phyloP scores from a whole-genome alignment of 2,329 filamentous ascomycete genomes.

The Exophiala oligosperma region DNA sequence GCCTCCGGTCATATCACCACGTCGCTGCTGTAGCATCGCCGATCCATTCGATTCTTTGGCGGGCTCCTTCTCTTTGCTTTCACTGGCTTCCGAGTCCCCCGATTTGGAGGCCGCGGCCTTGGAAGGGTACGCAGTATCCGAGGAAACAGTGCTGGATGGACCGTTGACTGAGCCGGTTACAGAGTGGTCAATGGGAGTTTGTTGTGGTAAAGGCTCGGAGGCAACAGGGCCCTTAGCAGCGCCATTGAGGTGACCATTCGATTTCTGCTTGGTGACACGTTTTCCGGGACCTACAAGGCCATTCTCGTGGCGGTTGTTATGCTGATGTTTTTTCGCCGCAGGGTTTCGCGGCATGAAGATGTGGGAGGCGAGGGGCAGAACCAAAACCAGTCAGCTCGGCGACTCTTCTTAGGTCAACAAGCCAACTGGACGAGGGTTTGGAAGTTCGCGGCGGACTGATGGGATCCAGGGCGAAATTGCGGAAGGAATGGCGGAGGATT shows the following conservation, averaged over 20 bases:
- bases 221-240: conserved; percentile 45
- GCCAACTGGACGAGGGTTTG: conserved; percentile 28
- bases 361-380: conserved; percentile 9
- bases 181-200: conserved; percentile 7
- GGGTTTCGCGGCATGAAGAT: conserved; percentile 52
- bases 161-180: conserved; percentile 10
- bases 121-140: not conserved
- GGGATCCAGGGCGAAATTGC: conserved; percentile 7
- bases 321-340: conserved; percentile 59
- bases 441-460: conserved; percentile 4
- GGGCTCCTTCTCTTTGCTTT: conserved; percentile 17
- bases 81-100: conserved; percentile 8
- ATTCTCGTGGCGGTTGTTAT: conserved; percentile 81
- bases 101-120: conserved; percentile 1
- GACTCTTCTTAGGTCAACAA: conserved; percentile 30
- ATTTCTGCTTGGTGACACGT: conserved; percentile 62
- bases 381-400: conserved; percentile 31
- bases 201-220: conserved; percentile 23
- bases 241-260: conserved; percentile 56
- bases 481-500: not conserved
- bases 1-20: conserved; percentile 69
- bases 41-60: conserved; percentile 23
- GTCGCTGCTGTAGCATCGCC: conserved; percentile 42
- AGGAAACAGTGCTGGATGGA: not conserved
- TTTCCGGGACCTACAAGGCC: conserved; percentile 77